phyloP scores from a whole-genome alignment of 2,329 filamentous ascomycete species.

The Colletotrichum euphorbiae region DNA sequence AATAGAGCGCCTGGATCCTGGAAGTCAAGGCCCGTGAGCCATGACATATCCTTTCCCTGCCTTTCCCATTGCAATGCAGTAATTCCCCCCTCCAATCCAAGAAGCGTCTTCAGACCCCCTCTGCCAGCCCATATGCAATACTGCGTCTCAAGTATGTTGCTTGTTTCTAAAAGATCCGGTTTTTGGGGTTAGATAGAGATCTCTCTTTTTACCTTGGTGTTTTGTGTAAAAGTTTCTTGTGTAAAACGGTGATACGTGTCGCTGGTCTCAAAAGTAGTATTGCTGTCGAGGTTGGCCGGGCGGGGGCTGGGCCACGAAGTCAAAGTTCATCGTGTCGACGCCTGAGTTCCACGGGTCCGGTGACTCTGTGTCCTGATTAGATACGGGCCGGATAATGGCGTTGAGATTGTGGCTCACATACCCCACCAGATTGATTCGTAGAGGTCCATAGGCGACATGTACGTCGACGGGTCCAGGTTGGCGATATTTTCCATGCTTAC shows the following conservation, averaged over 20 bases:
- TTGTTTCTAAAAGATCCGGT: no score
- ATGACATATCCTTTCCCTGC: no score
- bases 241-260: not conserved
- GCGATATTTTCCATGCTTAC: constrained; percentile 58
- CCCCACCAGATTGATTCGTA: constrained; percentile 78
- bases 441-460: constrained; percentile 75
- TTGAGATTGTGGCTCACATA: constrained; percentile 52
- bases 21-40: no score
- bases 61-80: no score
- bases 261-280: constrained; percentile 62
- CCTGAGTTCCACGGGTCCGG: constrained; percentile 69
- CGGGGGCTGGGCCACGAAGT: constrained; percentile 69
- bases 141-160: not conserved
- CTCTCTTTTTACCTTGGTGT: not conserved
- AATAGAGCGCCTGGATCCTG: no score
- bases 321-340: constrained; percentile 69
- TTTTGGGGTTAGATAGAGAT: no score
- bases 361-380: constrained; percentile 57
- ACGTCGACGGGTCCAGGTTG: constrained; percentile 65
- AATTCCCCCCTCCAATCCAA: not conserved
- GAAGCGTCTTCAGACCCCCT: not conserved
- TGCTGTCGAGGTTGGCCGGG: constrained; percentile 68
- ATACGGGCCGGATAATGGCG: constrained; percentile 38
- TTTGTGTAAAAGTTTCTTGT: not conserved
- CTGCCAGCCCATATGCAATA: not conserved